Base-by-base conservation (phyloP, 805 yeast genomes). In the Kluyveromyces wickerhamii region DNA sequence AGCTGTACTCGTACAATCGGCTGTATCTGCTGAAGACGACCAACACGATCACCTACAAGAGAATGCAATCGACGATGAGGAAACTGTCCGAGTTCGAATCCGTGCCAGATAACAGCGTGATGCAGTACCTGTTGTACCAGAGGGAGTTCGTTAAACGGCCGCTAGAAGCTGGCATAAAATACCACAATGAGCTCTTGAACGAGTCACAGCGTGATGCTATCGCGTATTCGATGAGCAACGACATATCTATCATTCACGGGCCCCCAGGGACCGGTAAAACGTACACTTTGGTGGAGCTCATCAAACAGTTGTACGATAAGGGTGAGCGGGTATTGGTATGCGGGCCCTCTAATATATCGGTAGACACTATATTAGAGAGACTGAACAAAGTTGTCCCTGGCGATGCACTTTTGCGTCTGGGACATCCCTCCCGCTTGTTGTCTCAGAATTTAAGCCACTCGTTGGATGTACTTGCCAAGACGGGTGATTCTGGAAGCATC, bases 271-370 rank as follows among this genome's bases (percentile, higher is more conserved):
- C 88, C 0, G 89, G 89, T 3, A 74, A 76, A 40, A 89, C 97
- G 0, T 79, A 79, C 42, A 88, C 96, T 0, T 48, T 89, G 5
- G 76, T 88, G 7, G 96, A 89, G 49, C 61, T 84, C 6, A 77
- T 87, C 23, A 72, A 80, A 34, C 96, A 88, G 51, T 62, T 86
- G 33, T 66, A 75, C 1, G 63, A 62, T 7, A 59, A 57, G 20
- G 72, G 72, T 6, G 66, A 72, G 41, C 56, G 87, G 29, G 77
- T 89, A 0, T 62, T 89, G 19, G 88, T 89, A 0, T 88, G 96
- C 61, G 96, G 96, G 0, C 95, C 97, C 0, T 87, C 96, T 0
- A 89, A 89, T 53, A 78, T 87, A 11, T 76, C 96, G 1, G 94
- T 88, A 1, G 97, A 89, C 54, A 89, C 94, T 0, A 81, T 89